Evolutionary conservation across 1,284 basidiomycete genomes (phyloP).

Genomic region (Naganishia albida): DNA sequence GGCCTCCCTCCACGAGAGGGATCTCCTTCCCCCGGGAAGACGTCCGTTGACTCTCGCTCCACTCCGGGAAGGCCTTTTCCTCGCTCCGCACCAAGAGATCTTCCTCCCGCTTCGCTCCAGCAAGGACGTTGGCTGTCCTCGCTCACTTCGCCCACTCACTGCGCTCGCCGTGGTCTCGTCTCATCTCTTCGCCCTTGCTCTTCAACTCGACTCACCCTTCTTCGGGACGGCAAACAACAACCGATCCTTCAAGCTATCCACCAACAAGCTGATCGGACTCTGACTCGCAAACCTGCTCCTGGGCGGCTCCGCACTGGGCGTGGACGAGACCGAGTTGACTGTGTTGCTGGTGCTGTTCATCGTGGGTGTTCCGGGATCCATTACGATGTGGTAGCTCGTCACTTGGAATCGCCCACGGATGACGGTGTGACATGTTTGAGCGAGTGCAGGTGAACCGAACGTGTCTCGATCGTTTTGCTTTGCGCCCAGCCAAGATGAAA

Average conservation of each 20-base stretch:
- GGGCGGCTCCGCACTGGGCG: constrained; percentile 32
- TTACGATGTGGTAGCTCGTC: not conserved
- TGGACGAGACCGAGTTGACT: constrained; percentile 29
- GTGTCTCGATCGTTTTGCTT: not conserved
- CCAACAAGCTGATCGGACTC: constrained; percentile 56
- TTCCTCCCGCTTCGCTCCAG: not conserved
- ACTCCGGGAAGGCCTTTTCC: too few species aligned
- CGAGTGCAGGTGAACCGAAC: too few species aligned
- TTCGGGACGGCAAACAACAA: constrained; percentile 95
- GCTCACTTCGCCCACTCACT: not conserved
- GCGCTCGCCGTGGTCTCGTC: not conserved
- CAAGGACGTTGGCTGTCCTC: too few species aligned
- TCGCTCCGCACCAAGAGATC: too few species aligned
- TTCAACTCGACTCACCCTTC: constrained; percentile 66
- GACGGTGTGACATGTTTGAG: too few species aligned
- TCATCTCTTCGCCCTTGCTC: not conserved
- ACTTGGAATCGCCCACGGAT: not conserved
- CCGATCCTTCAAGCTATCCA: constrained; percentile 65
- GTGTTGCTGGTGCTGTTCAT: constrained; percentile 12
- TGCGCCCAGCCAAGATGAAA: not conserved
- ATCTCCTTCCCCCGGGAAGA: too few species aligned
- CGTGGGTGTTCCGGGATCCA: constrained; percentile 22
- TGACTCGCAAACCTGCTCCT: constrained; percentile 50
- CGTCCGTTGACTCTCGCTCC: too few species aligned
- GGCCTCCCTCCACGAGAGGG: too few species aligned